These are phyloP conservation scores for Sungouiozyma intestinalis DNA, from an alignment of 805 yeast species.

Conservation along the genomic window DNA sequence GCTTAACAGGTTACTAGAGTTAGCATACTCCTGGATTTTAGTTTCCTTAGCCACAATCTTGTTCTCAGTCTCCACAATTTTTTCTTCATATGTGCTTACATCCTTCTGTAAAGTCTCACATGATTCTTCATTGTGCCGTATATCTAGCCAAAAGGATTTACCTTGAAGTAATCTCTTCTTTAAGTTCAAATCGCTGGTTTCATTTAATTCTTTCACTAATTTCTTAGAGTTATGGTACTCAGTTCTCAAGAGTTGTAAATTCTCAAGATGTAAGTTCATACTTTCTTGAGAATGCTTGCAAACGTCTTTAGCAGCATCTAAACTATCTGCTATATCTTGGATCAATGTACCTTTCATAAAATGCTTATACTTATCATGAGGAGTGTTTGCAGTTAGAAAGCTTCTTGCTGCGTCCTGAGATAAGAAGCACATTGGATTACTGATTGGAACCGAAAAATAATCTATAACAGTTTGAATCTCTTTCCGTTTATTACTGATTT, in stretches of 20 bases:
- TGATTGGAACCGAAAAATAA: conserved; percentile 66
- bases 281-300: conserved; percentile 30
- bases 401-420: conserved; percentile 93
- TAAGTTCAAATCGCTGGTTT: conserved; percentile 33
- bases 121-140: conserved; percentile 14
- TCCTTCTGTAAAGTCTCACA: conserved; percentile 11
- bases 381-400: conserved; percentile 68
- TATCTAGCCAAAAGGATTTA: conserved; percentile 40
- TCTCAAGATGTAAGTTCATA: conserved; percentile 31
- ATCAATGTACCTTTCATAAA: conserved; percentile 76
- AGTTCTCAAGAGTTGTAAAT: conserved; percentile 30
- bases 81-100: conserved; percentile 9
- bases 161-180: conserved; percentile 35
- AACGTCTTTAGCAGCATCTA: conserved; percentile 33
- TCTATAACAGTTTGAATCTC: conserved; percentile 61
- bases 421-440: conserved; percentile 83
- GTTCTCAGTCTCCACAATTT: conserved; percentile 10
- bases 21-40: conserved; percentile 20
- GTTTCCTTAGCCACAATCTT: conserved; percentile 17
- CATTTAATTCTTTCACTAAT: conserved; percentile 31
- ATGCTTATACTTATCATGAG: conserved; percentile 58
- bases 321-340: conserved; percentile 51
- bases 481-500: conserved; percentile 48
- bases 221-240: conserved; percentile 36
- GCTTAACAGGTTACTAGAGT: conserved; percentile 11